These are phyloP conservation scores for Papiliotrema nemorosa DNA, from an alignment of 1,284 basidiomycete species.

Conservation along the genomic window DNA sequence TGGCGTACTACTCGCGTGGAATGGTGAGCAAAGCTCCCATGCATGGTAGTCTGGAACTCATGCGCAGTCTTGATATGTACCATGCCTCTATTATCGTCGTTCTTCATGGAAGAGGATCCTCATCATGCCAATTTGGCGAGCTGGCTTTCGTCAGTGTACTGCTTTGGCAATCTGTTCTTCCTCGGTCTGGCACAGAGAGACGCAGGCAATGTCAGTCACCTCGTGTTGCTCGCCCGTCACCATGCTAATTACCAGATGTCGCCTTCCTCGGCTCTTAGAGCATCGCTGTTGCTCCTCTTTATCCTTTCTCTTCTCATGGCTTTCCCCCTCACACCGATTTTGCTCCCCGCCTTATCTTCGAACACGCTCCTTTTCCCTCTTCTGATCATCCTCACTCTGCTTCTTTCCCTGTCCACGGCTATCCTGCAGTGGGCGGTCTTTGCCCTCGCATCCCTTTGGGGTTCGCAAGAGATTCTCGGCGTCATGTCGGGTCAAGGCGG, in stretches of 20 bases:
- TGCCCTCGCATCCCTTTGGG: conserved; percentile 40
- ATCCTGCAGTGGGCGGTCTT: conserved; percentile 47
- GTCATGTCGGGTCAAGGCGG: conserved; percentile 50
- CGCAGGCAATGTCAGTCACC: conserved; percentile 35
- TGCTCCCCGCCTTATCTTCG: conserved; percentile 33
- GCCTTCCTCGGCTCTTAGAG: conserved; percentile 32
- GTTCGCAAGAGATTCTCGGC: conserved; percentile 38
- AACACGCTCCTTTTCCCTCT: conserved; percentile 27
- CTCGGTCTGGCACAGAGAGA: conserved; percentile 44
- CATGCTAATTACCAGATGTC: conserved; percentile 24
- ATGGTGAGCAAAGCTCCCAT: conserved; percentile 35
- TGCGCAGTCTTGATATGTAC: conserved; percentile 45
- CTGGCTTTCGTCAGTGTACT: conserved; percentile 41
- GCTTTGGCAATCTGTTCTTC: conserved; percentile 46
- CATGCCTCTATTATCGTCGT: conserved; percentile 37
- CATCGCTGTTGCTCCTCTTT: conserved; percentile 36
- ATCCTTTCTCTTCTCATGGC: conserved; percentile 27
- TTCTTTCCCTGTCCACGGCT: conserved; percentile 35
- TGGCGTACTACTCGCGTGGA: conserved; percentile 46
- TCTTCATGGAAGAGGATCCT: conserved; percentile 28
- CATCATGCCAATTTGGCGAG: conserved; percentile 36
- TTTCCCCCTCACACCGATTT: conserved; percentile 38
- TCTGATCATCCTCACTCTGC: conserved; percentile 31
- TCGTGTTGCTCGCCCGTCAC: background rate
- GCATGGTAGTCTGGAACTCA: background rate